These are phyloP conservation scores for Yamadazyma buinensis DNA, from an alignment of 1,139 yeast genomes.

Conservation along the genomic window DNA sequence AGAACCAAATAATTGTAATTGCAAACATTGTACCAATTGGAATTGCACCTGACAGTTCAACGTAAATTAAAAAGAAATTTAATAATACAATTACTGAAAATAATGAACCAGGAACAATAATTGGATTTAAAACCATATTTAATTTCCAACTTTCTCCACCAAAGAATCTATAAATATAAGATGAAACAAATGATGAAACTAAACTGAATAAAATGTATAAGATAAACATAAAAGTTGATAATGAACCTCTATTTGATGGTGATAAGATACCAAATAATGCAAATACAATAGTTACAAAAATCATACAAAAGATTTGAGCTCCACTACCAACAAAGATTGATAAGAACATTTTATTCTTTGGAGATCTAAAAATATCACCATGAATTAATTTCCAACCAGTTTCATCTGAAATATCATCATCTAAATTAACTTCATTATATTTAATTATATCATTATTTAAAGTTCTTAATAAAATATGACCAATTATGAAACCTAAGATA, in stretches of 20 bases:
- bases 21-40: slow-evolving; percentile 90
- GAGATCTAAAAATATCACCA: slow-evolving; percentile 93
- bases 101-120: slow-evolving; percentile 75
- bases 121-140: slow-evolving; percentile 78
- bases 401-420: slow-evolving; percentile 87
- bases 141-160: slow-evolving; percentile 91
- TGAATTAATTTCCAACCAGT: slow-evolving; percentile 97
- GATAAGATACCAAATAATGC: slow-evolving; percentile 88
- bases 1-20: slow-evolving; percentile 78
- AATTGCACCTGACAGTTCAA: slow-evolving; percentile 88
- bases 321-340: slow-evolving; percentile 90
- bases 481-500: slow-evolving; percentile 72
- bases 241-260: slow-evolving; percentile 92
- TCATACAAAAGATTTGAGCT: slow-evolving; percentile 75
- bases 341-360: slow-evolving; percentile 63
- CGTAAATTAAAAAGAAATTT: slow-evolving; percentile 79
- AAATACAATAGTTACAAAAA: slow-evolving; percentile 67
- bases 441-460: slow-evolving; percentile 81
- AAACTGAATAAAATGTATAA: slow-evolving; percentile 76
- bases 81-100: slow-evolving; percentile 62
- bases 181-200: slow-evolving; percentile 83
- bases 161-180: slow-evolving; percentile 79
- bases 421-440: slow-evolving; percentile 85
- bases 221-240: slow-evolving; percentile 85
- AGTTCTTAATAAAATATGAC: slow-evolving; percentile 75